Base-by-base conservation (phyloP, 169 alveolate genomes). In the Babesia sp. region DNA sequence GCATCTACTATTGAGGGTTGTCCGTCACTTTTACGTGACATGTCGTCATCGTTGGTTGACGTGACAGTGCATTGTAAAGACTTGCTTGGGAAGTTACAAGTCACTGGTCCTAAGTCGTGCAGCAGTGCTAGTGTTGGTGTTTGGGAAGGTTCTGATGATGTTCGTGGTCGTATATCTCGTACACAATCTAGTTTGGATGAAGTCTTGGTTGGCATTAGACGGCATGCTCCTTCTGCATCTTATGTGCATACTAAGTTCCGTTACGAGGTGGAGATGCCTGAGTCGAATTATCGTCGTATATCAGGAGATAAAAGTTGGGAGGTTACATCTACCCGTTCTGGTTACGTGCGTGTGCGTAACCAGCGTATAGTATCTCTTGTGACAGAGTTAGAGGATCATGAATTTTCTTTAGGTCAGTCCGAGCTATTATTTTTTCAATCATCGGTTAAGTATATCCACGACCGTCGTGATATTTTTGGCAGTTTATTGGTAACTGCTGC, bases 321-420 rank as follows among this genome's bases (percentile, higher is more conserved):
- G 74, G 93, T 95, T 34, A 96, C 99, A 6, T 93, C 98, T 0
- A 86, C 97, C 22, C 90, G 96, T 58, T 84, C 94, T 31, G 98
- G 99, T 3, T 95, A 69, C 60, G 87, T 95, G 51, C 81, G 99
- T 51, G 93, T 93, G 70, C 93, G 90, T 41, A 94, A 96, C 42
- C 84, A 71, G 20, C 82, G 87, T 31, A 75, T 81, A 50, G 78
- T 88, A 5, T 34, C 66, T 37, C 56, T 74, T 33, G 34, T 58
- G 9, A n/a, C 70, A 16, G 57, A 68, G 34, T 34, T 74, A 77
- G 86, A 54, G 72, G 87, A 72, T 45, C 56, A 22, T 68, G 85
- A 60, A 84, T 90, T 55, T 89, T 89, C 71, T 82, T 91, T 72
- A 69, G 94, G 39, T 97, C 94, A 67, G 92, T 90, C 72, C 90